Conservation (phyloP, 768 basidiomycete genomes). For the Sarcodon sp. region DNA sequence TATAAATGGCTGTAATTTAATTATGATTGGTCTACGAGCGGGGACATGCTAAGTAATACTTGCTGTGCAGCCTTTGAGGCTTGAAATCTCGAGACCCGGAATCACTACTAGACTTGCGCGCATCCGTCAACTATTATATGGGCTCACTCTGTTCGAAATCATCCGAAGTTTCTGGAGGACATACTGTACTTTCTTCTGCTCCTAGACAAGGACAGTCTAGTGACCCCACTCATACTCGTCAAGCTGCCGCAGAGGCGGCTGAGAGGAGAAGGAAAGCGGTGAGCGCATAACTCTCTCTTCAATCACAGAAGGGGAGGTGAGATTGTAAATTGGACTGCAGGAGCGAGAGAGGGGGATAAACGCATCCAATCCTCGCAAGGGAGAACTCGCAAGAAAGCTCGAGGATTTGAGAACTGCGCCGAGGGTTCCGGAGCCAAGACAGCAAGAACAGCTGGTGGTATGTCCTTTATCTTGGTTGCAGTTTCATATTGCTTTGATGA, state of each 20-base stretch:
- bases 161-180: conserved; percentile 17
- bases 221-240: conserved; percentile 12
- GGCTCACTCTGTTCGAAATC: conserved; percentile 23
- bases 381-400: conserved; percentile 28
- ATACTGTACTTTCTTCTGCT: conserved; percentile 11
- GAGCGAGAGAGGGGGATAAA: conserved; percentile 28
- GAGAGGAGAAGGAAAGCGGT: conserved; percentile 20
- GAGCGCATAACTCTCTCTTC: conserved; percentile 5
- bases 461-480: conserved; percentile 15
- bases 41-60: neutral
- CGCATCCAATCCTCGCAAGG: conserved; percentile 31
- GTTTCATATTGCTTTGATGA: conserved; percentile 1
- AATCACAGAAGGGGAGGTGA: neutral
- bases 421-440: conserved; percentile 23
- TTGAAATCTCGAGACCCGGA: neutral
- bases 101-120: neutral
- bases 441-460: conserved; percentile 31
- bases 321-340: conserved; percentile 14
- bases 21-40: neutral
- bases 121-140: conserved; percentile 11
- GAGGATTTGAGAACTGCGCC: conserved; percentile 24
- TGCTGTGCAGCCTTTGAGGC: no score
- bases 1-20: neutral
- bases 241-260: conserved; percentile 23
- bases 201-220: conserved; percentile 3